Percentiles rank a stretch among this genome's conserved stretches.
These are phyloP conservation scores for Yamagishiella unicocca DNA, from an alignment of 139 green algal species.

Conservation along the genomic window DNA sequence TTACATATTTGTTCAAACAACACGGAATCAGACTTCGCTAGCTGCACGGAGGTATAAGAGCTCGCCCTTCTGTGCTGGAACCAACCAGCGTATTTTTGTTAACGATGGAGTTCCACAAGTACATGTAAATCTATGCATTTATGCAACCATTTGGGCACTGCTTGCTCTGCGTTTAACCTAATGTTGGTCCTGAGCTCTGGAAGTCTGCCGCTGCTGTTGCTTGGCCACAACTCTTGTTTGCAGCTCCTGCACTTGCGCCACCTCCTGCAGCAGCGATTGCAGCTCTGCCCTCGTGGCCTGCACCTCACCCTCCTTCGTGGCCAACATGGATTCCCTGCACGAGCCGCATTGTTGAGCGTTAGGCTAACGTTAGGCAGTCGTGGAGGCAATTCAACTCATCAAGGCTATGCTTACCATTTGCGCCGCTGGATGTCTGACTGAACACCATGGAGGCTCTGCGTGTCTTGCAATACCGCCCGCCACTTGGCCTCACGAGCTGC, in stretches of 20 bases:
- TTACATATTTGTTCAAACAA: too few species aligned
- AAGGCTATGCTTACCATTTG: slow-evolving; percentile 40
- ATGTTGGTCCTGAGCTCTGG: background rate
- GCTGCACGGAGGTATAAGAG: too few species aligned
- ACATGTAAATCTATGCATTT: too few species aligned
- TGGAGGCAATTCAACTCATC: too few species aligned
- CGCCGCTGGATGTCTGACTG: slow-evolving; percentile 37
- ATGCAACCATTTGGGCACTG: too few species aligned
- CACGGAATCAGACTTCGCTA: too few species aligned
- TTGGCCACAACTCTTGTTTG: background rate
- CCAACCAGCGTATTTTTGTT: too few species aligned
- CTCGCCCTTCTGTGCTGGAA: too few species aligned
- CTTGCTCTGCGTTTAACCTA: too few species aligned
- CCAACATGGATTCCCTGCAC: slow-evolving; percentile 31
- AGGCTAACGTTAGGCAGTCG: too few species aligned
- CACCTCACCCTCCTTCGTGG: slow-evolving; percentile 60
- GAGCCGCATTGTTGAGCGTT: too few species aligned
- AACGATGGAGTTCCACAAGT: too few species aligned
- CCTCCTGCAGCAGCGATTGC: slow-evolving; percentile 53
- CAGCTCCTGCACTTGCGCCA: slow-evolving; percentile 36
- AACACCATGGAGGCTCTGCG: slow-evolving; percentile 40
- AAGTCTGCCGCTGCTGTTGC: slow-evolving; percentile 3
- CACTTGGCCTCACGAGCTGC: slow-evolving; percentile 48
- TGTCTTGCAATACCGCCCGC: slow-evolving; percentile 56
- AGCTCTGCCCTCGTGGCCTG: slow-evolving; percentile 55